Conservation (phyloP, 2,329 filamentous ascomycete species). For the Neofusicoccum umdonicola region DNA sequence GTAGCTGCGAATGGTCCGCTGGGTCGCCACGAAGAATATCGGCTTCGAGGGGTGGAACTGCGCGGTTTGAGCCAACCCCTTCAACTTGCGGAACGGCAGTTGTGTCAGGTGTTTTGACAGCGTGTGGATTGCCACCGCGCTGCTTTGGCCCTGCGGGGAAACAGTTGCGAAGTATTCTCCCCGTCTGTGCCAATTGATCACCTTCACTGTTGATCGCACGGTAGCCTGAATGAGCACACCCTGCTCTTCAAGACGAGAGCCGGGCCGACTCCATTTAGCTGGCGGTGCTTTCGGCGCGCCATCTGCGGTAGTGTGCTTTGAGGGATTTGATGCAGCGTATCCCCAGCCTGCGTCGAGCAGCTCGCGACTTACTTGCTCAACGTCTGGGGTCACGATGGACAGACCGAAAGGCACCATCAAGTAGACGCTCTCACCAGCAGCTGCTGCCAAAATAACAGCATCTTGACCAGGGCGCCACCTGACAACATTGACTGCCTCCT, state of each 20-base stretch:
- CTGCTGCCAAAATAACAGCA: constrained; percentile 76
- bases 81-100: constrained; percentile 79
- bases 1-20: constrained; percentile 89
- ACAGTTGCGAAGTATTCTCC: constrained; percentile 95
- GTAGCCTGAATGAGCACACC: constrained; percentile 79
- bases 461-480: constrained; percentile 86
- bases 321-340: constrained; percentile 63
- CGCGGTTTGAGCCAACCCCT: constrained; percentile 78
- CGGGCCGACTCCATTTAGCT: constrained; percentile 81
- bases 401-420: constrained; percentile 66
- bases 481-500: constrained; percentile 78
- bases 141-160: constrained; percentile 73
- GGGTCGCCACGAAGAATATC: constrained; percentile 93
- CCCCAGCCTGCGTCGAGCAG: constrained; percentile 88
- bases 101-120: constrained; percentile 93
- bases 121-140: constrained; percentile 89
- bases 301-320: constrained; percentile 54
- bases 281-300: constrained; percentile 68
- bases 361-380: constrained; percentile 72
- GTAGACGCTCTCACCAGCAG: constrained; percentile 80
- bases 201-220: constrained; percentile 77
- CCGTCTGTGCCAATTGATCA: constrained; percentile 87
- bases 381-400: constrained; percentile 66
- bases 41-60: constrained; percentile 94
- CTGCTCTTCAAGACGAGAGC: constrained; percentile 67